Conservation (phyloP, 805 yeast species). For the Schwanniomyces pseudopolymorphus region DNA sequence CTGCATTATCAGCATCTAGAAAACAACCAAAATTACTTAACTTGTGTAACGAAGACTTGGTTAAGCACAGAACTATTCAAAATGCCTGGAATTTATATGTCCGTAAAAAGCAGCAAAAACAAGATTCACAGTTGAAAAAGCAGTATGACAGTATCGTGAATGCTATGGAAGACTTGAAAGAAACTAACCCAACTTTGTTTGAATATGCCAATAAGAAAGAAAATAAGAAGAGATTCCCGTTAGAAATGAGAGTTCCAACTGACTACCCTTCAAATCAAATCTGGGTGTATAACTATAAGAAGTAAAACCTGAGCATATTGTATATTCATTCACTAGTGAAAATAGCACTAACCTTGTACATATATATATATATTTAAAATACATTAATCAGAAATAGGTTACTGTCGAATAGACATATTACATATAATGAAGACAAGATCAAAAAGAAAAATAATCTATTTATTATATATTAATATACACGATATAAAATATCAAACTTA, state of each 20-base stretch:
- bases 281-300: conserved; percentile 62
- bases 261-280: conserved; percentile 80
- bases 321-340: neutral
- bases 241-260: conserved; percentile 85
- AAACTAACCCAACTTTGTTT: conserved; percentile 53
- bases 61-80: conserved; percentile 79
- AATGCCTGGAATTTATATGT: conserved; percentile 77
- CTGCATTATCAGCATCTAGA: conserved; percentile 82
- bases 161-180: conserved; percentile 72
- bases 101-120: conserved; percentile 47
- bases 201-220: conserved; percentile 61
- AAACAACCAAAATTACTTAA: conserved; percentile 84
- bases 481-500: conserved; percentile 5
- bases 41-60: conserved; percentile 73
- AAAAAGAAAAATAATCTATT: neutral
- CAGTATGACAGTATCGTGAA: conserved; percentile 66
- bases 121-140: conserved; percentile 40
- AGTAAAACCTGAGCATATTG: neutral
- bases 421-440: no score
- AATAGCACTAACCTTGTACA: conserved; percentile 3
- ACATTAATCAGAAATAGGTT: neutral
- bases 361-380: conserved; percentile 1
- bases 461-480: neutral
- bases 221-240: conserved; percentile 53
- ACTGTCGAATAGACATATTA: neutral